Percentiles rank a stretch among this genome's conserved stretches.
phyloP scores from a whole-genome alignment of 768 basidiomycete genomes.

The Tubosaeta brunneosetosa region DNA sequence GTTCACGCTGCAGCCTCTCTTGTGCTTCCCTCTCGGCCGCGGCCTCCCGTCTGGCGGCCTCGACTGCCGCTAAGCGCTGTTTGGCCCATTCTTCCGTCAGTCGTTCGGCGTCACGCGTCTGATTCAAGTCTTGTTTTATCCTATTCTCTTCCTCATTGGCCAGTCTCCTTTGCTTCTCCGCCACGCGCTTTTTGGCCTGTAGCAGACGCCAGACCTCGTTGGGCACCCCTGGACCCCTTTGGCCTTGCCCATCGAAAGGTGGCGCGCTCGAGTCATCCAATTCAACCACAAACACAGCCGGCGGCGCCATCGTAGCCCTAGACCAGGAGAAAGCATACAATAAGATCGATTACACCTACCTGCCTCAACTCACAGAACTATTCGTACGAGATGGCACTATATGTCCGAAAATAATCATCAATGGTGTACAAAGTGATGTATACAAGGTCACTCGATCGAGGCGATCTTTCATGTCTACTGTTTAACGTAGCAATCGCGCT shows the following conservation, averaged over 20 bases:
- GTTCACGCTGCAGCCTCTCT: slow-evolving; percentile 22
- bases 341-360: too few relatives aligned
- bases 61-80: slow-evolving; percentile 15
- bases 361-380: too few relatives aligned
- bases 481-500: too few relatives aligned
- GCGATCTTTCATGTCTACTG: too few relatives aligned
- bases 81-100: slow-evolving; percentile 22
- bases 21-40: slow-evolving; percentile 18
- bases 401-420: neutral
- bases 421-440: neutral
- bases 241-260: neutral
- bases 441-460: slow-evolving; percentile 1
- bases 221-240: slow-evolving; percentile 48
- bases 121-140: slow-evolving; percentile 15
- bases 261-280: neutral
- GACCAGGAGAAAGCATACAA: too few relatives aligned
- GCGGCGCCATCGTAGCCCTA: too few relatives aligned
- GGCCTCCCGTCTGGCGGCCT: slow-evolving; percentile 15
- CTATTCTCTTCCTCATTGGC: slow-evolving; percentile 16
- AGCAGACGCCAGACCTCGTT: slow-evolving; percentile 51
- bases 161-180: slow-evolving; percentile 14
- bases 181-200: slow-evolving; percentile 33
- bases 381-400: too few relatives aligned
- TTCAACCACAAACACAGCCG: neutral
- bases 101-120: slow-evolving; percentile 16